phyloP scores from a whole-genome alignment of 1,284 basidiomycete species.

The Tylopilus sp. region DNA sequence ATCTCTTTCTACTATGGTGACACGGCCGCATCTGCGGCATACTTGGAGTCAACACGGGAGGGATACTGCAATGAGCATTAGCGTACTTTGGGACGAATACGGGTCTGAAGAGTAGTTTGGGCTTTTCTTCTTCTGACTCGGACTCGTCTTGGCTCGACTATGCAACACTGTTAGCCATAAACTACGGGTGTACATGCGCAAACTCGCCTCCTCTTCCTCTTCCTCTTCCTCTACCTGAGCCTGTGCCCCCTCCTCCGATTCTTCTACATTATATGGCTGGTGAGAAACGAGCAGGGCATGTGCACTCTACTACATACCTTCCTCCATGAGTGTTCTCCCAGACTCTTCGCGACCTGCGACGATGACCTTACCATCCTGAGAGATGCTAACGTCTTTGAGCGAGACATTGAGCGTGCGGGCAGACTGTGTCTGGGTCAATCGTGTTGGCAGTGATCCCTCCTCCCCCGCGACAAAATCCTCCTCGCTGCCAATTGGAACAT shows the following conservation, averaged over 20 bases:
- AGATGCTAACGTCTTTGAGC: constrained; percentile 72
- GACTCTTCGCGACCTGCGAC: constrained; percentile 72
- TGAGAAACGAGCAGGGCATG: constrained; percentile 6
- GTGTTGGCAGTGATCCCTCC: constrained; percentile 39
- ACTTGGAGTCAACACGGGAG: constrained; percentile 1
- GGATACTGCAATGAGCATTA: not conserved
- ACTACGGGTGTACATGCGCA: not conserved
- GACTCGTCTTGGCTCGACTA: constrained; percentile 77
- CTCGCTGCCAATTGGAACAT: constrained; percentile 55
- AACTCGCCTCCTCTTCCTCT: constrained; percentile 40
- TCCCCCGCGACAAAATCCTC: constrained; percentile 47
- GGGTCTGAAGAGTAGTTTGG: constrained; percentile 72
- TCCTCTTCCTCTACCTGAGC: constrained; percentile 39
- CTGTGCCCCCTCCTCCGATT: constrained; percentile 42
- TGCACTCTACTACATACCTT: constrained; percentile 35
- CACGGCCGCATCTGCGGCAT: constrained; percentile 60
- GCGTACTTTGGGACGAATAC: constrained; percentile 85
- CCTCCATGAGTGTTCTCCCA: constrained; percentile 56
- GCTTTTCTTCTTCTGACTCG: constrained; percentile 65
- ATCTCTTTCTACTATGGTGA: constrained; percentile 63
- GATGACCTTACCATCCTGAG: constrained; percentile 71
- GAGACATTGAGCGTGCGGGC: constrained; percentile 64
- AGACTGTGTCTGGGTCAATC: constrained; percentile 31
- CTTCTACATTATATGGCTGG: constrained; percentile 30
- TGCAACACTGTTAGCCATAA: constrained; percentile 15